Evolutionary conservation across 192 early-diverging fungal species (phyloP), one percentile per base, ranked within the genome.

Genomic region (Backusella macrospora): DNA sequence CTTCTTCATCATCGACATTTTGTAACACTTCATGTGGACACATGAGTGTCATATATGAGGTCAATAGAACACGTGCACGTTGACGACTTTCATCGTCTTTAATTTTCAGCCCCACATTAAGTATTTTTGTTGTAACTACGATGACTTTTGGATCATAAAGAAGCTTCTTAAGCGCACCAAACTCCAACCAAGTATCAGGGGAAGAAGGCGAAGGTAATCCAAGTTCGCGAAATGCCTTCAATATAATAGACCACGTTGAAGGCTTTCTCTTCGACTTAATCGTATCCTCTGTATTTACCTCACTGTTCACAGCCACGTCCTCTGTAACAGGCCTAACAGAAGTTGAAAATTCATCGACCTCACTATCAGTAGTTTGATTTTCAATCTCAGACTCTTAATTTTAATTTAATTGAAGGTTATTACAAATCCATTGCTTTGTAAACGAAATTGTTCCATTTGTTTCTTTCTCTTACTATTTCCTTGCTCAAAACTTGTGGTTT

Each of bases 41-140:
- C 1, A 84, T 85, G 44, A 87, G 81, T 2, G 92, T 86, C 88
- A 95, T 88, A 68, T 91, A 95, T 43, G 88, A 81, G 72, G 85
- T 90, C 65, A 95, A 71, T 55, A 94, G 88, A 12, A 94, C 88
- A 23, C 92, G 81, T 13, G 88, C 85, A 45, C 46, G 62, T 7
- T 62, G 44, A 23, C 72, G 21, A 83, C 81, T 79, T 83, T 89
- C 70, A 81, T 90, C 74, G 46, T 81, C 75, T 0, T 47, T 49
- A 55, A 72, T 62, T 38, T 70, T 72, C 37, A 79, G 68, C 3
- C 76, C 75, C 21, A 74, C 68, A 26, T 70, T 75, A 43, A 87
- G 68, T 37, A 87, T 46, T 49, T 76, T 78, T 6, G 74, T 38
- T n/a, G 83, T 76, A 7, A 82, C 78, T 34, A 83, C 77, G 46